These are phyloP conservation scores for Tulasnella sp. DNA, from an alignment of 768 basidiomycete species.

Conservation along the genomic window DNA sequence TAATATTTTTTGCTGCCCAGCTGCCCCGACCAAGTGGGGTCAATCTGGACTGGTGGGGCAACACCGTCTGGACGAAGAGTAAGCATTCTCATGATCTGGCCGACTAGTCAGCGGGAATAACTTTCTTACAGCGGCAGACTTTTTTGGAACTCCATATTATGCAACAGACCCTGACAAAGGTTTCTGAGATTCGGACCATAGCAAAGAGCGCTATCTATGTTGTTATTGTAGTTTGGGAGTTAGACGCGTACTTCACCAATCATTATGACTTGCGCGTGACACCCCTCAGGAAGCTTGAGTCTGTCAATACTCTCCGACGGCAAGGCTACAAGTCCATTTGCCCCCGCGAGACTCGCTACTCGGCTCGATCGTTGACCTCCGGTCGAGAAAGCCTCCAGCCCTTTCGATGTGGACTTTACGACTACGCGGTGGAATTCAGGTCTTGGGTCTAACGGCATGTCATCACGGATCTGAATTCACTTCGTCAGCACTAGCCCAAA, in stretches of 20 bases:
- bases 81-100: too few species aligned
- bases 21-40: slow-evolving; percentile 26
- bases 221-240: too few species aligned
- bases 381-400: slow-evolving; percentile 61
- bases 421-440: slow-evolving; percentile 76
- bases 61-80: slow-evolving; percentile 19
- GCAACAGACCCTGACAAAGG: too few species aligned
- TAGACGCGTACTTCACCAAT: slow-evolving; percentile 43
- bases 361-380: slow-evolving; percentile 81
- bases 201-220: too few species aligned
- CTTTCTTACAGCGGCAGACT: too few species aligned
- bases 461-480: slow-evolving; percentile 20
- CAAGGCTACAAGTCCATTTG: slow-evolving; percentile 66
- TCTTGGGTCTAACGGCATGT: slow-evolving; percentile 59
- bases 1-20: slow-evolving; percentile 33
- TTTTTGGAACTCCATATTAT: too few species aligned
- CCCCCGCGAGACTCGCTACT: slow-evolving; percentile 66
- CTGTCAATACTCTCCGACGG: slow-evolving; percentile 34
- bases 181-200: too few species aligned
- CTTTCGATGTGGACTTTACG: slow-evolving; percentile 34
- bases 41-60: slow-evolving; percentile 31
- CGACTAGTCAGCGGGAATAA: too few species aligned
- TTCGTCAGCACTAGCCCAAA: neutral
- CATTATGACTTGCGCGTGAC: slow-evolving; percentile 45
- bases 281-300: slow-evolving; percentile 41